Evolutionary conservation across 441 rosid genomes (phyloP).

Genomic region (Croton laevigatus): DNA sequence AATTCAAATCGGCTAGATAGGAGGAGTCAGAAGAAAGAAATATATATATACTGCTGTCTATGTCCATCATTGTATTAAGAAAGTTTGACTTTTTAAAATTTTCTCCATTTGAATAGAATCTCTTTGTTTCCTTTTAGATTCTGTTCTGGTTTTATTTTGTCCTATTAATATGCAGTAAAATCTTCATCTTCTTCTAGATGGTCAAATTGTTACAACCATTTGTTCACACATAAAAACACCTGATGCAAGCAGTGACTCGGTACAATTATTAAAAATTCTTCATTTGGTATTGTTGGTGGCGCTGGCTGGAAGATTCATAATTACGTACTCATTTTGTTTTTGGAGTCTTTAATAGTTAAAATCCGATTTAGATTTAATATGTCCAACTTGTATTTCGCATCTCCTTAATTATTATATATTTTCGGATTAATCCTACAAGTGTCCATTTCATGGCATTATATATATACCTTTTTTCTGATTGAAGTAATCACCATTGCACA

Average conservation of each 20-base stretch:
- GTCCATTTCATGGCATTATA: too few species aligned
- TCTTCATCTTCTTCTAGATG: background rate
- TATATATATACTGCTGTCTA: constrained; percentile 17
- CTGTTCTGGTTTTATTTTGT: background rate
- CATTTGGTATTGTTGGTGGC: background rate
- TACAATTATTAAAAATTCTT: background rate
- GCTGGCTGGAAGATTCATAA: constrained; percentile 3
- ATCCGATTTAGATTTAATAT: too few species aligned
- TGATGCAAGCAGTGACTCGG: constrained; percentile 14
- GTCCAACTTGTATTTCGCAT: too few species aligned
- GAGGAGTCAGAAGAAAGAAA: constrained; percentile 11
- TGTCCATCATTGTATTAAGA: constrained; percentile 25
- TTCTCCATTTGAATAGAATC: constrained; percentile 17
- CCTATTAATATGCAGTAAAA: background rate
- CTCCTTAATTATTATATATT: too few species aligned
- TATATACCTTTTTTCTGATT: too few species aligned
- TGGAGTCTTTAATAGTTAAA: background rate
- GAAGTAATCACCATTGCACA: too few species aligned
- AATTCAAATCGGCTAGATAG: constrained; percentile 36
- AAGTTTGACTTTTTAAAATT: constrained; percentile 17
- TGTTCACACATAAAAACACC: background rate
- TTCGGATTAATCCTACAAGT: too few species aligned
- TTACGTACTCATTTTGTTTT: background rate
- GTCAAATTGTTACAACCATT: background rate
- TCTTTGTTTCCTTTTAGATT: constrained; percentile 5